Conservation (phyloP, 2,329 filamentous ascomycete genomes). For the Cordyceps fumosorosea region DNA sequence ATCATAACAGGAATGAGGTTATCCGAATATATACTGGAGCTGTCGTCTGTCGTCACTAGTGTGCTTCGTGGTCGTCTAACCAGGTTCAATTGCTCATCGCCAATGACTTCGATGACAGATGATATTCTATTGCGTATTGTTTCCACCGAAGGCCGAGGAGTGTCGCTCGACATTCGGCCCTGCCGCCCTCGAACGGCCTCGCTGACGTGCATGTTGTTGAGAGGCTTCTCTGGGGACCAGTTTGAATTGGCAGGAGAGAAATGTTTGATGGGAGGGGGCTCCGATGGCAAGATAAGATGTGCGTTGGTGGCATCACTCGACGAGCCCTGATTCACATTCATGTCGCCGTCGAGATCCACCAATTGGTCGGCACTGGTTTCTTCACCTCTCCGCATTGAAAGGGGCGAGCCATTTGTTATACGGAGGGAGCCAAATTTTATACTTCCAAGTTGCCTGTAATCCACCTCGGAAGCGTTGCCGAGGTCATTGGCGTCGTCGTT, state of each 20-base stretch:
- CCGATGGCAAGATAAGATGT: conserved; percentile 12
- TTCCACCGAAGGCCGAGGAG: background rate
- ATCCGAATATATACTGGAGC: conserved; percentile 25
- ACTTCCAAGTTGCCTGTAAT: conserved; percentile 54
- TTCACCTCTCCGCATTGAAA: conserved; percentile 32
- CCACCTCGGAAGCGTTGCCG: conserved; percentile 44
- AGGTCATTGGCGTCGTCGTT: conserved; percentile 12
- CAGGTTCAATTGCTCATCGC: conserved; percentile 4
- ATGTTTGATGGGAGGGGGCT: background rate
- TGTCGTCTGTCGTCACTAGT: conserved; percentile 19
- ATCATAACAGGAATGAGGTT: conserved; percentile 40
- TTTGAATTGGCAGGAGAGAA: conserved; percentile 5
- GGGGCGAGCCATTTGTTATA: conserved; percentile 54
- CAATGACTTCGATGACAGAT: conserved; percentile 1
- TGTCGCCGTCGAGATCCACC: background rate
- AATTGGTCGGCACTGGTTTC: conserved; percentile 15
- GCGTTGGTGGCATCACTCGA: background rate
- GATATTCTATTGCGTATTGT: background rate
- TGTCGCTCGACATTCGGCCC: background rate
- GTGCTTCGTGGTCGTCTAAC: background rate
- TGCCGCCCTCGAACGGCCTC: background rate
- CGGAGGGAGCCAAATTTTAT: conserved; percentile 57
- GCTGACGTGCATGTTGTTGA: background rate
- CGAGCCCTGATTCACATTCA: background rate
- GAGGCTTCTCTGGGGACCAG: conserved; percentile 7